Percentiles rank a stretch among this genome's conserved stretches.
Conservation (phyloP, 495 filamentous ascomycete genomes). For the Talaromyces adpressus region DNA sequence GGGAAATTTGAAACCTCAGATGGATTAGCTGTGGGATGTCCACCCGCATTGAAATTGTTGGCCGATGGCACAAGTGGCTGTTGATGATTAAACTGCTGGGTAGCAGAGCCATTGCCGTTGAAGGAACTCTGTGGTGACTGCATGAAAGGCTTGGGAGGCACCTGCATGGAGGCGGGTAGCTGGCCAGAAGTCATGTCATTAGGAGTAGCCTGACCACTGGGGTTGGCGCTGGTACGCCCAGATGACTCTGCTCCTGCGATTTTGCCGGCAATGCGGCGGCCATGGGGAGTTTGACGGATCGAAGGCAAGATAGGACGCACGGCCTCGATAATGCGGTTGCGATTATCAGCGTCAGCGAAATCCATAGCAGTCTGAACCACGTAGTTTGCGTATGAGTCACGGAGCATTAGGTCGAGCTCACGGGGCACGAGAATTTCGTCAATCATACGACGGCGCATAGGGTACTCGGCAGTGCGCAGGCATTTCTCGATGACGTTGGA, state of each 20-base stretch:
- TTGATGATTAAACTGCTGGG: conserved; percentile 21
- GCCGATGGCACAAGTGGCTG: too few relatives aligned
- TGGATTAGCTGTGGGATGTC: conserved; percentile 6
- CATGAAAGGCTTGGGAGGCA: conserved; percentile 23
- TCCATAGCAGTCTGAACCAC: conserved; percentile 96
- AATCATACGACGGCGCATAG: conserved; percentile 71
- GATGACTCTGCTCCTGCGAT: conserved; percentile 45
- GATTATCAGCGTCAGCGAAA: conserved; percentile 64
- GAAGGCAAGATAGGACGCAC: conserved; percentile 76
- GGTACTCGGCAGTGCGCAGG: conserved; percentile 66
- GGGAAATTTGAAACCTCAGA: conserved; percentile 21
- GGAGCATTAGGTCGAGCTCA: conserved; percentile 80
- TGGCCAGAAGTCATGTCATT: conserved; percentile 32
- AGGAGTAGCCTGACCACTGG: conserved; percentile 30
- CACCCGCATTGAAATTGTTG: conserved; percentile 12
- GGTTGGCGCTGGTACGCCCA: conserved; percentile 25
- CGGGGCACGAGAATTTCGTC: conserved; percentile 67
- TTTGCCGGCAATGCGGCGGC: conserved; percentile 85
- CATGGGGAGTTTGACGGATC: conserved; percentile 85
- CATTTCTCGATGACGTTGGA: conserved; percentile 99
- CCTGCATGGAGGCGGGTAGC: conserved; percentile 24
- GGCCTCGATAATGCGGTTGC: conserved; percentile 65
- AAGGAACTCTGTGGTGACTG: conserved; percentile 23
- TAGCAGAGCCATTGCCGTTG: conserved; percentile 14
- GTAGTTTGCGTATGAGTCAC: conserved; percentile 92